Conservation (phyloP, 345 rosid genomes). For the Eucalyptus tenuipes region DNA sequence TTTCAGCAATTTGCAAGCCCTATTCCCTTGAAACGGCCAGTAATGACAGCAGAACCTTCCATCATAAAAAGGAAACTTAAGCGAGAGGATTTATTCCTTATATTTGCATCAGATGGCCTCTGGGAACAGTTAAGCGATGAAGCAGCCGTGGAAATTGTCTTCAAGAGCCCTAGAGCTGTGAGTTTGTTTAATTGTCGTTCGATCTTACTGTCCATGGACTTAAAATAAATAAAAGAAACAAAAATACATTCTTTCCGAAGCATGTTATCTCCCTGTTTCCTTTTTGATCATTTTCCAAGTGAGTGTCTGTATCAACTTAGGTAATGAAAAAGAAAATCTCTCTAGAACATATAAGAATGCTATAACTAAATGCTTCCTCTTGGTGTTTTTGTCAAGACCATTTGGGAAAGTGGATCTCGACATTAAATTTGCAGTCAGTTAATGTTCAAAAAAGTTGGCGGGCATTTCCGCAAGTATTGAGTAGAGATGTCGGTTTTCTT, state of each 20-base stretch:
- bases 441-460: background rate
- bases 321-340: background rate
- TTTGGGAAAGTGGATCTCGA: background rate
- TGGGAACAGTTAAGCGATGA: constrained; percentile 96
- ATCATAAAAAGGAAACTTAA: constrained; percentile 55
- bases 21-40: constrained; percentile 69
- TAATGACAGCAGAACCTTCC: constrained; percentile 88
- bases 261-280: background rate
- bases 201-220: background rate
- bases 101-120: constrained; percentile 98
- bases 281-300: background rate
- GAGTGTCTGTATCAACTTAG: background rate
- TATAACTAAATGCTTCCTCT: background rate
- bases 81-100: constrained; percentile 70
- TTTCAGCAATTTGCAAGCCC: constrained; percentile 71
- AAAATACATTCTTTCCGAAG: background rate
- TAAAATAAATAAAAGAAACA: background rate
- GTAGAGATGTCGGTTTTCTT: background rate
- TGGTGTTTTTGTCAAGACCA: background rate
- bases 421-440: background rate
- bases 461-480: background rate
- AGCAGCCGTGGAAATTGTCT: constrained; percentile 78
- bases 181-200: constrained; percentile 2
- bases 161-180: constrained; percentile 78
- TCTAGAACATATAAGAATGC: background rate